Evolutionary conservation across 2,329 filamentous ascomycete species (phyloP).

Genomic region (Zarea fungicola): DNA sequence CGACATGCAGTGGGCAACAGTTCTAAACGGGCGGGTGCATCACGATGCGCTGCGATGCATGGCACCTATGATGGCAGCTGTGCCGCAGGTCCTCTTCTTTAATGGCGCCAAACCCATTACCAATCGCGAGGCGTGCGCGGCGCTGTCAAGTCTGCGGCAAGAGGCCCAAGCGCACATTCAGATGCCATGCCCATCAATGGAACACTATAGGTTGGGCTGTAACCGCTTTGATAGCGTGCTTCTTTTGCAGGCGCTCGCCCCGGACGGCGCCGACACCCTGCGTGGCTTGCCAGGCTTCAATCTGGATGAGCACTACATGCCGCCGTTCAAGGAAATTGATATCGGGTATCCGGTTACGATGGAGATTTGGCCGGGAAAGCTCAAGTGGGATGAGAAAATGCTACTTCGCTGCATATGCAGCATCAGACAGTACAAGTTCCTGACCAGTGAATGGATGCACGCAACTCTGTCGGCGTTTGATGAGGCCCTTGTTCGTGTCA

Average conservation of each 20-base stretch:
- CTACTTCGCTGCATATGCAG: background rate
- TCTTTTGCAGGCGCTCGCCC: slow-evolving; percentile 5
- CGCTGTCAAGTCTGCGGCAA: background rate
- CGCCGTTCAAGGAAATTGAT: slow-evolving; percentile 7
- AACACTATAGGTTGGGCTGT: background rate
- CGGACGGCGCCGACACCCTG: background rate
- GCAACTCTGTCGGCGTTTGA: slow-evolving; percentile 2
- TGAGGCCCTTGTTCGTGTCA: too few relatives aligned
- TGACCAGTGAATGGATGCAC: slow-evolving; percentile 9
- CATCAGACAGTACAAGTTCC: slow-evolving; percentile 5
- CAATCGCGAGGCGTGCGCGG: slow-evolving; percentile 8
- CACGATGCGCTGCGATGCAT: slow-evolving; percentile 10
- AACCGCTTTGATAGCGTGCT: slow-evolving; percentile 5
- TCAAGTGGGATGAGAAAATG: background rate
- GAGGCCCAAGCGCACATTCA: slow-evolving; percentile 5
- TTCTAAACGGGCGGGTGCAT: slow-evolving; percentile 1
- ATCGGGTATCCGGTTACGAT: background rate
- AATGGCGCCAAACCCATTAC: background rate
- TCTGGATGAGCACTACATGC: background rate
- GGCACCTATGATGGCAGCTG: slow-evolving; percentile 7
- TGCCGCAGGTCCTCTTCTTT: slow-evolving; percentile 4
- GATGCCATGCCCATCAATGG: slow-evolving; percentile 11
- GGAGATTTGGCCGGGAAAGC: slow-evolving; percentile 2
- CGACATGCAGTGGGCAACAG: slow-evolving; percentile 11
- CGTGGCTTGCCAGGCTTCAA: slow-evolving; percentile 4